These are phyloP conservation scores for Abrus precatorius DNA, from an alignment of 306 rosid species.

Conservation along the genomic window DNA sequence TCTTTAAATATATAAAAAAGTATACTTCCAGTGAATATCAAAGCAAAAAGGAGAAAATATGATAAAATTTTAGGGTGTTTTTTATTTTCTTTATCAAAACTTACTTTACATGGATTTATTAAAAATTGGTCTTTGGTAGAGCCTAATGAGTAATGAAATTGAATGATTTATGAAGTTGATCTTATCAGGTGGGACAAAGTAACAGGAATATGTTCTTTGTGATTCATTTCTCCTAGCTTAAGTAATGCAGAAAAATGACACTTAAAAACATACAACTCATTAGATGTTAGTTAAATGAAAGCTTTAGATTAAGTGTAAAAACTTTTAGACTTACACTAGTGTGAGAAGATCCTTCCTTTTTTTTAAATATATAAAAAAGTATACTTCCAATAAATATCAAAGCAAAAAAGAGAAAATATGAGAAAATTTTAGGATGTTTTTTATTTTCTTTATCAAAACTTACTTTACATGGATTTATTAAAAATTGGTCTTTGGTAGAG, in stretches of 20 bases:
- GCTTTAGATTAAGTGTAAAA: no score
- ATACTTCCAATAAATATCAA: background rate
- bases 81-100: background rate
- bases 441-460: background rate
- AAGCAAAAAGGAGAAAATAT: background rate
- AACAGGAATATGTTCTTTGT: background rate
- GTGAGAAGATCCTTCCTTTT: no score
- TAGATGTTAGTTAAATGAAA: no score
- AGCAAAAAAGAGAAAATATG: background rate
- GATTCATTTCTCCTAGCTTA: conserved; percentile 2
- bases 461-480: background rate
- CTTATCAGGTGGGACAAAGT: conserved; percentile 1
- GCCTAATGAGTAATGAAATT: conserved; percentile 4
- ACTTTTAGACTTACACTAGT: no score
- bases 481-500: background rate
- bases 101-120: background rate
- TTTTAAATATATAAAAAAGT: background rate
- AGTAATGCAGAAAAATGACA: background rate
- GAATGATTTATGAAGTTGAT: background rate
- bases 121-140: background rate
- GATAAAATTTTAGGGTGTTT: background rate
- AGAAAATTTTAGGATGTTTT: background rate
- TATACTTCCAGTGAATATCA: background rate
- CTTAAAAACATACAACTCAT: no score
- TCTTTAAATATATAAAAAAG: background rate